Percentiles rank a stretch among this genome's conserved stretches.
phyloP scores from a whole-genome alignment of 352 stramenopile species.

The Globisporangium spinosum region DNA sequence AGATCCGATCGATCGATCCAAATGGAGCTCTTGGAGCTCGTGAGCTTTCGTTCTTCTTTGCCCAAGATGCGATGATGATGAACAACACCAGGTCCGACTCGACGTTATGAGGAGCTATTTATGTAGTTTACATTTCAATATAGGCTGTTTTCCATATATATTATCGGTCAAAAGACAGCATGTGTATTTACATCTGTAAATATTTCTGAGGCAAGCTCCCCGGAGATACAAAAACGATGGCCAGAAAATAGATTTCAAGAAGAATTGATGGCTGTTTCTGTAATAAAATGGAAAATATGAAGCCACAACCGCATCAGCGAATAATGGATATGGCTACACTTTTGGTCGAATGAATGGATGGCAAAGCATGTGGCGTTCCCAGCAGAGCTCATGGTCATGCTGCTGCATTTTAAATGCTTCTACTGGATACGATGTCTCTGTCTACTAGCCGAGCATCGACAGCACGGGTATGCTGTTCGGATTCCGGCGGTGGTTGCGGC shows the following conservation, averaged over 20 bases:
- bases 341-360: neutral
- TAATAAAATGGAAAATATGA: neutral
- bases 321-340: neutral
- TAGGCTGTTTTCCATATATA: neutral
- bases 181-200: neutral
- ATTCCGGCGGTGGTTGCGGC: constrained; percentile 58
- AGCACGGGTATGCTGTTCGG: constrained; percentile 30
- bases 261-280: neutral
- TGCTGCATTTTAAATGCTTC: neutral
- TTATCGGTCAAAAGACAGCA: neutral
- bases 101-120: neutral
- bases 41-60: constrained; percentile 1
- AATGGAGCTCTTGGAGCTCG: constrained; percentile 2
- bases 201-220: neutral
- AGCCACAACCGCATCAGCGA: neutral
- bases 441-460: constrained; percentile 17
- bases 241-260: neutral
- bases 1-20: neutral
- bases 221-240: neutral
- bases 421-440: neutral
- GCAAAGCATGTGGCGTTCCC: neutral
- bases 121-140: neutral
- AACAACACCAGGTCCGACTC: neutral
- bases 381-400: neutral
- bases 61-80: neutral